Base-by-base conservation (phyloP, 768 basidiomycete genomes). In the Boletellus sp. region DNA sequence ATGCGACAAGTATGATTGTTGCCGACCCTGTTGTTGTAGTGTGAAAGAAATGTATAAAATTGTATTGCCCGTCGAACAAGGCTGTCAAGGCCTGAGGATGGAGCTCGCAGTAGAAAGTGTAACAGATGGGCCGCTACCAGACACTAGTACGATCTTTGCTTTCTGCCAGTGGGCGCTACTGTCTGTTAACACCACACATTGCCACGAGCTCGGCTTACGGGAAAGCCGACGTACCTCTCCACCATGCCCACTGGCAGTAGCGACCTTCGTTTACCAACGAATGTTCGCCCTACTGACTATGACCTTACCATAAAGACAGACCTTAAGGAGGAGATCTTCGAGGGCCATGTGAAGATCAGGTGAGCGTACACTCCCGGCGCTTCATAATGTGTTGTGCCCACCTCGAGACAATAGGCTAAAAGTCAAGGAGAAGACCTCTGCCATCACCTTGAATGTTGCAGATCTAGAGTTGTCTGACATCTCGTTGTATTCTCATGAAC, bases 241-340 rank as follows among this genome's bases (percentile, higher is more conserved):
- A 44, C 51, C 23, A 55, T 55, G 56, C 48, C 61, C n/a, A n/a
- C n/a, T n/a, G n/a, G n/a, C 31, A 39, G 32, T 51, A 50, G 20
- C 3, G 44, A 52, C 26, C 69, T 67, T 48, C 82, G 88, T 58
- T 78, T 91, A 46, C 87, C 87, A 17, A 74, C 75, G 1, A 70
- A 83, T 55, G 78, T 87, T 47, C 80, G 76, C 58, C 84, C 90
- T 12, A 76, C 68, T 7, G 89, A 93, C 64, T 94, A 94, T 67
- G 85, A 89, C 57, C 62, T 93, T 43, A 81, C 81, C 40, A 71
- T 94, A 63, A 81, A 79, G 61, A 94, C 91, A 3, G 90, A 97
- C 70, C 80, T 97, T 45, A 77, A 85, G 48, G 76, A 75, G n/a
- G 76, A 83, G 52, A 78, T 71, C 10, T 98, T 93, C 66, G 73